Percentiles rank a stretch among this genome's conserved stretches.
Evolutionary conservation across 805 yeast genomes (phyloP).

Genomic region (Wickerhamomyces chambardii): DNA sequence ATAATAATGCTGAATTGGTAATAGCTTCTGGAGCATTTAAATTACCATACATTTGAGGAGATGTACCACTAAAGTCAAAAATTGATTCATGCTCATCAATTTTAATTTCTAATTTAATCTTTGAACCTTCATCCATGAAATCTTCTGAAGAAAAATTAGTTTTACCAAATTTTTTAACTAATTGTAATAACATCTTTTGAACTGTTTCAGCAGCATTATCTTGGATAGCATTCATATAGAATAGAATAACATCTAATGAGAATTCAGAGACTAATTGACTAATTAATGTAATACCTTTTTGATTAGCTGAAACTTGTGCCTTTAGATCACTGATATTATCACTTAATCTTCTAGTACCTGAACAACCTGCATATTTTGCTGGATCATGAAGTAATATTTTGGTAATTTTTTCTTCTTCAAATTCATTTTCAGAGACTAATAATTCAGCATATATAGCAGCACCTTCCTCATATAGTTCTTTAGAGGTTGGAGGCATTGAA

Average conservation of each 20-base stretch:
- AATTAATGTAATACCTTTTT: conserved; percentile 69
- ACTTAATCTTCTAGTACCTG: conserved; percentile 77
- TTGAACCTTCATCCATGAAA: conserved; percentile 76
- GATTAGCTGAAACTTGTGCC: conserved; percentile 86
- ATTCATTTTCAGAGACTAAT: conserved; percentile 60
- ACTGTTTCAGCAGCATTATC: conserved; percentile 71
- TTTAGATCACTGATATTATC: conserved; percentile 82
- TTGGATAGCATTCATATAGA: conserved; percentile 79
- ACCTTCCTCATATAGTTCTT: conserved; percentile 81
- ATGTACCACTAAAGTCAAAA: conserved; percentile 82
- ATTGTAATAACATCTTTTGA: conserved; percentile 36
- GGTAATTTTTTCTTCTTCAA: conserved; percentile 65
- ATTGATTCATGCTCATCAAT: conserved; percentile 45
- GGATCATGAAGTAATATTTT: conserved; percentile 63
- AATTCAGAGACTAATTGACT: conserved; percentile 53
- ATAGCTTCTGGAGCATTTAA: conserved; percentile 91
- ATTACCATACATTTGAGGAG: conserved; percentile 83
- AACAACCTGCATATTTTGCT: conserved; percentile 74
- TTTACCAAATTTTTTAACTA: conserved; percentile 31
- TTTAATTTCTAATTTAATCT: conserved; percentile 45
- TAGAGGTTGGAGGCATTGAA: conserved; percentile 90
- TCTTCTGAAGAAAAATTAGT: conserved; percentile 44
- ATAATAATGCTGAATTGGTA: conserved; percentile 80
- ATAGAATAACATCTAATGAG: conserved; percentile 46
- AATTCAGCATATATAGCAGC: conserved; percentile 78